Conservation (phyloP, 305 asterid species). For the Rubia tinctorum region DNA sequence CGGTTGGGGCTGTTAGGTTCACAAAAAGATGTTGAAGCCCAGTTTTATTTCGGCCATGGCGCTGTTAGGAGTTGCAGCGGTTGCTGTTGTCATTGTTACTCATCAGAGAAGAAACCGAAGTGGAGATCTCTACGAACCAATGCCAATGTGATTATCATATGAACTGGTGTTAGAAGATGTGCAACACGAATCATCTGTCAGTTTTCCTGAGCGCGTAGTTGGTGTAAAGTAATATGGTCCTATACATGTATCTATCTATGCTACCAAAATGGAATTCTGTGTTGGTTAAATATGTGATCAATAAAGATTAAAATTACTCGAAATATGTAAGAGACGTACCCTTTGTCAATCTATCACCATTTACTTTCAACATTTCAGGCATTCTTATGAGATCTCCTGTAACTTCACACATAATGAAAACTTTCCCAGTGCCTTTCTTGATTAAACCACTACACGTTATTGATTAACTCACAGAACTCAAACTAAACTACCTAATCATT, state of each 20-base stretch:
- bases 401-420: not conserved
- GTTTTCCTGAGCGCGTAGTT: not conserved
- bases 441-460: not conserved
- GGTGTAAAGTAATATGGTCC: not conserved
- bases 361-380: not conserved
- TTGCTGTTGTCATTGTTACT: conserved; percentile 2
- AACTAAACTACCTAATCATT: not conserved
- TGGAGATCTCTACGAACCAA: conserved; percentile 20
- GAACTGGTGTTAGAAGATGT: not conserved
- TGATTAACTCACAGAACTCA: not conserved
- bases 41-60: conserved; percentile 10
- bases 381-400: not conserved
- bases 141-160: not conserved
- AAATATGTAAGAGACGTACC: too few relatives aligned
- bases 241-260: not conserved
- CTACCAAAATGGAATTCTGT: not conserved
- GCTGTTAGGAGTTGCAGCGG: conserved; percentile 16
- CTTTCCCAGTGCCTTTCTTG: not conserved
- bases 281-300: not conserved
- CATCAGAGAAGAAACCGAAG: conserved; percentile 15
- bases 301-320: not conserved
- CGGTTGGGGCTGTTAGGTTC: conserved; percentile 7
- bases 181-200: not conserved
- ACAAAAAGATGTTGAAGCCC: conserved; percentile 5
- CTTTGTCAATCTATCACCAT: too few relatives aligned